A percentile compares a stretch with the other conserved stretches of the same genome.
phyloP scores from a whole-genome alignment of 257 asterid genomes.

The Lycium barbarum region DNA sequence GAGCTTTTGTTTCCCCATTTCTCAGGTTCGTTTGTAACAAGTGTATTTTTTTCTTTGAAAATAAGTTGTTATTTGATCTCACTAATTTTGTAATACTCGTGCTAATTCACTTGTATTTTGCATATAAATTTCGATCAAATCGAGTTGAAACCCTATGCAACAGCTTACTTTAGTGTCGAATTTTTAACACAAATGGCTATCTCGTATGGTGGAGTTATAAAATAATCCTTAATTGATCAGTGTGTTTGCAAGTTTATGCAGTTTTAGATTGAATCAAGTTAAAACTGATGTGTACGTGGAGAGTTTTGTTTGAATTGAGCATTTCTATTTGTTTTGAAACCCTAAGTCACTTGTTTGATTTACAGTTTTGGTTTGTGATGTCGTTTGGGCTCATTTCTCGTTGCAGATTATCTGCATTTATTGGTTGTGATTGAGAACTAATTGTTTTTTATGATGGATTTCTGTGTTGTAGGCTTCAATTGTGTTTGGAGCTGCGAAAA shows the following conservation, averaged over 20 bases:
- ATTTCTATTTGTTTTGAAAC: not conserved
- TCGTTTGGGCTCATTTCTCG: not conserved
- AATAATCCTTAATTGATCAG: not conserved
- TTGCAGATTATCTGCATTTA: not conserved
- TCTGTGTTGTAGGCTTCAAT: constrained; percentile 26
- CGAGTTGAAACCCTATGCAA: constrained; percentile 6
- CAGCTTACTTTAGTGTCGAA: not conserved
- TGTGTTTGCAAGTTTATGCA: not conserved
- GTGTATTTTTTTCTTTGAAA: not conserved
- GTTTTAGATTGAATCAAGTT: not conserved
- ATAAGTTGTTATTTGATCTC: not conserved
- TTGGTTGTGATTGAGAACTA: not conserved
- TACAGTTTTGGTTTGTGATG: not conserved
- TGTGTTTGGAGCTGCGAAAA: constrained; percentile 39
- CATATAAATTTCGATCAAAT: not conserved
- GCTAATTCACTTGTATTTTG: not conserved
- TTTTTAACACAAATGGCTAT: too few relatives aligned
- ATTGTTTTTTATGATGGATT: constrained; percentile 17
- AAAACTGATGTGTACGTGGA: not conserved
- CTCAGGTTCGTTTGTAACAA: constrained; percentile 9
- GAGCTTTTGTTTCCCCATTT: not conserved
- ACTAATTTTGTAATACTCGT: not conserved
- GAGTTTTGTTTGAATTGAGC: not conserved
- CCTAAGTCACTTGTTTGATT: not conserved
- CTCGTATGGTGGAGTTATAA: not conserved